Evolutionary conservation across 176 grass and related monocot species (phyloP).

Genomic region (Thinopyrum elongatum): DNA sequence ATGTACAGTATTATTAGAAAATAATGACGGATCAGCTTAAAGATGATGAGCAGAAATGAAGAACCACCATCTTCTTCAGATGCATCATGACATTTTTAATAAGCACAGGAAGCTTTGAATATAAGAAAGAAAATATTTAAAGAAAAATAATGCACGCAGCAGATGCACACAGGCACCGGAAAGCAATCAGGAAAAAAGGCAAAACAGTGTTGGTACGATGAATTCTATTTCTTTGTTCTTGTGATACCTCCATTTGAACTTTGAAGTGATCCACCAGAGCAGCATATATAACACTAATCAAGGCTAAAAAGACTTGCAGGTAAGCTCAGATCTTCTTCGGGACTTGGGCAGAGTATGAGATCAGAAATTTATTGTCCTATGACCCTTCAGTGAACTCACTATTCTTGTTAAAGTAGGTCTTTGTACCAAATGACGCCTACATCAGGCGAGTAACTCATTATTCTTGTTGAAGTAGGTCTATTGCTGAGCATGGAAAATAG

Average conservation of each 20-base stretch:
- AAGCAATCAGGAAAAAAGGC: neutral
- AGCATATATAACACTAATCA: neutral
- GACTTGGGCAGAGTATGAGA: neutral
- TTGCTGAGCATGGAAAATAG: conserved; percentile 9
- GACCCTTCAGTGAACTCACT: neutral
- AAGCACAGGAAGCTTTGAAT: neutral
- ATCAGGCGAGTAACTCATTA: neutral
- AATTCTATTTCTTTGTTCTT: neutral
- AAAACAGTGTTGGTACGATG: neutral
- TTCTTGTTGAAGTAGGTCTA: neutral
- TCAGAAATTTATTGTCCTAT: neutral
- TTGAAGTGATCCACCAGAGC: neutral
- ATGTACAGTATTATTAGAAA: conserved; percentile 28
- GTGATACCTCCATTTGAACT: conserved; percentile 1
- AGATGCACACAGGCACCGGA: neutral
- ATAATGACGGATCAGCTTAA: conserved; percentile 16
- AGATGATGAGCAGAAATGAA: conserved; percentile 3
- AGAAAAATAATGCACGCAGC: neutral
- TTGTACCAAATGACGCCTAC: neutral
- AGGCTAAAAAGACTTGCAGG: neutral
- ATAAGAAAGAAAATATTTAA: neutral
- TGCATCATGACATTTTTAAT: neutral
- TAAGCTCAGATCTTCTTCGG: neutral
- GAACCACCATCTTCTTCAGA: conserved; percentile 14
- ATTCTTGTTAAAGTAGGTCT: neutral